Conservation (phyloP, 768 basidiomycete genomes). For the Serpula lacrymans region DNA sequence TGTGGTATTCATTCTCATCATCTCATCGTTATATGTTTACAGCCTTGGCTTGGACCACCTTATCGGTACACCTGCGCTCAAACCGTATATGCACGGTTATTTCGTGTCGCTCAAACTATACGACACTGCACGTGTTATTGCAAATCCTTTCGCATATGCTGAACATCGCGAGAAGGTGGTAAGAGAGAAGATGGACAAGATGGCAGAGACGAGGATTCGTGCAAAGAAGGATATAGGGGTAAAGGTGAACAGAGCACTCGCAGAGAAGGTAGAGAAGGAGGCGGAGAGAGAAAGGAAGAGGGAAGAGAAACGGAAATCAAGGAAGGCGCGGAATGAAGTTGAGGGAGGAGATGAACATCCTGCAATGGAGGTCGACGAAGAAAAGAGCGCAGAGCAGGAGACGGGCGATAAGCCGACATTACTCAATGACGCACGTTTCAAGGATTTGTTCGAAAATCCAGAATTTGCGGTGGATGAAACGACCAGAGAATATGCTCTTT, state of each 20-base stretch:
- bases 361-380: slow-evolving; percentile 29
- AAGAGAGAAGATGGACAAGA: slow-evolving; percentile 86
- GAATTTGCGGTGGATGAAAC: slow-evolving; percentile 90
- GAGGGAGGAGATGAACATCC: slow-evolving; percentile 33
- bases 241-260: slow-evolving; percentile 72
- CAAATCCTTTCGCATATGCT: slow-evolving; percentile 93
- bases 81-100: slow-evolving; percentile 99
- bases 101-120: slow-evolving; percentile 95
- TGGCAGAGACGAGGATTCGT: slow-evolving; percentile 91
- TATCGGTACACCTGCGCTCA: slow-evolving; percentile 90
- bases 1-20: background rate
- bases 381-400: slow-evolving; percentile 16
- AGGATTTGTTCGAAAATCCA: slow-evolving; percentile 85
- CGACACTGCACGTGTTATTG: slow-evolving; percentile 91
- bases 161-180: slow-evolving; percentile 91
- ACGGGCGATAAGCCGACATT: slow-evolving; percentile 41
- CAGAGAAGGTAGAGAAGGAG: slow-evolving; percentile 73
- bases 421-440: slow-evolving; percentile 86
- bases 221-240: slow-evolving; percentile 56
- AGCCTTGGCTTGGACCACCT: slow-evolving; percentile 96
- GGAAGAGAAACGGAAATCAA: slow-evolving; percentile 50
- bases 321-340: slow-evolving; percentile 38
- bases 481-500: slow-evolving; percentile 83
- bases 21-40: slow-evolving; percentile 5
- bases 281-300: slow-evolving; percentile 58